Conservation (phyloP, 1,139 yeast genomes). For the Suhomyces ambrosiae region DNA sequence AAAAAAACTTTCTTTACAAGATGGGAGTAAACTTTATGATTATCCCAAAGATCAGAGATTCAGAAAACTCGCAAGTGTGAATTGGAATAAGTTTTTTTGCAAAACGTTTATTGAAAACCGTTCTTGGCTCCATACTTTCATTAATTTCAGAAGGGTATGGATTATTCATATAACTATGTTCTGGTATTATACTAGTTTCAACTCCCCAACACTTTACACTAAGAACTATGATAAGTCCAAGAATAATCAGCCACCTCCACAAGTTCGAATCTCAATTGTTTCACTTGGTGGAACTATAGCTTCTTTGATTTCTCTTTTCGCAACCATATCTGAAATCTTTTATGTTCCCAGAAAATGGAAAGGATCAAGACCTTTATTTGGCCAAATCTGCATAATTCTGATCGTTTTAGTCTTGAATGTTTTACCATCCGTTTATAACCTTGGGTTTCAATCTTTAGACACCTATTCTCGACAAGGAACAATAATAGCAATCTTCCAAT, state of each 20-base stretch:
- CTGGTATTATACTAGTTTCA: slow-evolving; percentile 54
- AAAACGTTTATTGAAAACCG: slow-evolving; percentile 77
- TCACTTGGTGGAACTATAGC: slow-evolving; percentile 76
- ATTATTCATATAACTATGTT: slow-evolving; percentile 73
- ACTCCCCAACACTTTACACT: slow-evolving; percentile 78
- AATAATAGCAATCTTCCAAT: slow-evolving; percentile 57
- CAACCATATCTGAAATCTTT: slow-evolving; percentile 60
- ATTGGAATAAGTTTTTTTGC: slow-evolving; percentile 58
- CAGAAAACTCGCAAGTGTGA: slow-evolving; percentile 39
- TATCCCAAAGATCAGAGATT: slow-evolving; percentile 51
- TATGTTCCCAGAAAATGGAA: slow-evolving; percentile 75
- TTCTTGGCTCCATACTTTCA: slow-evolving; percentile 44
- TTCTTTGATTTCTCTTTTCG: slow-evolving; percentile 62
- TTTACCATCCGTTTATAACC: slow-evolving; percentile 58
- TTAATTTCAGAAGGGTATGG: slow-evolving; percentile 67
- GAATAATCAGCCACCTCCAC: slow-evolving; percentile 67
- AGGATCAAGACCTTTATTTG: slow-evolving; percentile 54
- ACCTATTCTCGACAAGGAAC: slow-evolving; percentile 52
- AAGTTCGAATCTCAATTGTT: slow-evolving; percentile 60
- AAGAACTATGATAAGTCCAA: slow-evolving; percentile 55
- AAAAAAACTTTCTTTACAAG: slow-evolving; percentile 44
- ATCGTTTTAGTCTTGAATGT: slow-evolving; percentile 50
- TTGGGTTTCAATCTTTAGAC: slow-evolving; percentile 55
- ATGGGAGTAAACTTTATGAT: slow-evolving; percentile 43
- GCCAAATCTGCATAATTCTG: slow-evolving; percentile 46